Evolutionary conservation across 495 filamentous ascomycete genomes (phyloP).

Genomic region (Trichoderma asperelloides): DNA sequence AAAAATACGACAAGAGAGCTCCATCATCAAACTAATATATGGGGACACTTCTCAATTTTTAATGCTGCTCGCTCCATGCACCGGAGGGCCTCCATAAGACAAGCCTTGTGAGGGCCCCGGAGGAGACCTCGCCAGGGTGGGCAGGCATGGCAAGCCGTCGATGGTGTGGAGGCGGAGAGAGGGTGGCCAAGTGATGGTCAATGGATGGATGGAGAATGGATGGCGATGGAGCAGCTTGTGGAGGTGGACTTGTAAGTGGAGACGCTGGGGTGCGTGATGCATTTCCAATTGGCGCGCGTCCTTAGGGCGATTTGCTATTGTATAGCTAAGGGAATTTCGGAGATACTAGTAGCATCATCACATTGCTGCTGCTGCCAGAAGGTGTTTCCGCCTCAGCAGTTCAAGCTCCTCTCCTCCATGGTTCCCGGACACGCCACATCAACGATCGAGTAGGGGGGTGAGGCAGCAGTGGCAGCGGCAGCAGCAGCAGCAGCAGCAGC

Average conservation of each 20-base stretch:
- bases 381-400: neutral
- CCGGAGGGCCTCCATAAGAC: conserved; percentile 2
- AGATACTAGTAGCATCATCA: conserved; percentile 7
- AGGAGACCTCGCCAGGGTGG: conserved; percentile 6
- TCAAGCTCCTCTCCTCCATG: neutral
- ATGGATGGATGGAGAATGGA: conserved; percentile 3
- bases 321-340: conserved; percentile 2
- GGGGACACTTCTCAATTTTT: neutral
- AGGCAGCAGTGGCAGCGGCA: neutral
- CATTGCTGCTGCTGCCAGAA: neutral
- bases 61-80: conserved; percentile 1
- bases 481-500: too few species aligned
- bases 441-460: neutral
- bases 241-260: conserved; percentile 5
- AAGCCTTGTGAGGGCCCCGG: neutral
- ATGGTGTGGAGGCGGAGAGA: conserved; percentile 7
- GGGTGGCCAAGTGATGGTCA: conserved; percentile 6
- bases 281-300: neutral
- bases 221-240: conserved; percentile 6
- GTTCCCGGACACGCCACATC: neutral
- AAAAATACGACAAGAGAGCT: neutral
- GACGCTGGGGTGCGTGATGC: conserved; percentile 6
- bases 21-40: conserved; percentile 4
- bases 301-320: neutral
- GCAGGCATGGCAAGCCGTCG: neutral